phyloP scores from a whole-genome alignment of 441 rosid genomes.

The Pelargonium fulgidum region DNA sequence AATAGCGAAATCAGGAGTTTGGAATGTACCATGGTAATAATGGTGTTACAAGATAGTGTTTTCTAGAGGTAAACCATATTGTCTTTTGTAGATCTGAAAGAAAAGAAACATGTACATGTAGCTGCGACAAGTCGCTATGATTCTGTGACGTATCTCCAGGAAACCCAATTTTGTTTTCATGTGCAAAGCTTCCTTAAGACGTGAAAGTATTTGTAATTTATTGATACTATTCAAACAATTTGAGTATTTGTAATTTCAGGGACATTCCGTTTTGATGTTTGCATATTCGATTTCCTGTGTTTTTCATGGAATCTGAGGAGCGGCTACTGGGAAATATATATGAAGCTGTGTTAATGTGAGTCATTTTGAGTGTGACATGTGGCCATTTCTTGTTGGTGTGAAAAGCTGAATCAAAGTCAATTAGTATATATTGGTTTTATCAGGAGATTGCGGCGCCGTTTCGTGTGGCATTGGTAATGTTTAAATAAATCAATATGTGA shows the following conservation, averaged over 20 bases:
- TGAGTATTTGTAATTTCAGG: neutral
- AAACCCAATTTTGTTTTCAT: neutral
- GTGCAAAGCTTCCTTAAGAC: neutral
- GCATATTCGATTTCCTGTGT: neutral
- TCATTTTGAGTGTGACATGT: neutral
- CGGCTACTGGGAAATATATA: neutral
- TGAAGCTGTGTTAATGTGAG: neutral
- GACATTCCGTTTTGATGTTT: neutral
- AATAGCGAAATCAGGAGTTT: slow-evolving; percentile 70
- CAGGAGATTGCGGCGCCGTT: too few species aligned
- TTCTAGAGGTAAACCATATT: neutral
- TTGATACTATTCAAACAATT: neutral
- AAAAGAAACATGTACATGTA: neutral
- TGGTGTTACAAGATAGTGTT: slow-evolving; percentile 10
- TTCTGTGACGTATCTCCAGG: neutral
- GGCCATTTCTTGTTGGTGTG: too few species aligned
- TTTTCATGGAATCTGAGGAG: neutral
- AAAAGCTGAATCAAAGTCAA: too few species aligned
- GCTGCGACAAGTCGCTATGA: neutral
- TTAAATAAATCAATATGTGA: too few species aligned
- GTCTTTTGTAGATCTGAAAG: neutral
- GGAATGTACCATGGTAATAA: slow-evolving; percentile 61
- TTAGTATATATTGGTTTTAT: too few species aligned
- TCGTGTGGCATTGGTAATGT: too few species aligned
- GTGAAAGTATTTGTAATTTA: neutral